Base-by-base conservation (phyloP, 768 basidiomycete genomes). In the Ramaria sp. region DNA sequence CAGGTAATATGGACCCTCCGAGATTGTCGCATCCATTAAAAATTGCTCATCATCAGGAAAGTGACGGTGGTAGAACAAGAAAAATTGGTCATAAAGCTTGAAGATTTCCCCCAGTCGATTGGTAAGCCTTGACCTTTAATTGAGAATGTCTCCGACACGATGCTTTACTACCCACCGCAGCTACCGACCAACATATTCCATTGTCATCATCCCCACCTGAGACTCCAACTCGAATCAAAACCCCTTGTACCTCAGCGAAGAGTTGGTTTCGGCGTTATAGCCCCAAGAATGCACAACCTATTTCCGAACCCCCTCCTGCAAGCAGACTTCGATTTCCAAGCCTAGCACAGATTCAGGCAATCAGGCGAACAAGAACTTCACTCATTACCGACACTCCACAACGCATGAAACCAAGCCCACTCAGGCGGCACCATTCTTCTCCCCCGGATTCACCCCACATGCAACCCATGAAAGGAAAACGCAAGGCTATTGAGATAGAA, bases 401-500 rank as follows among this genome's bases (percentile, higher is more conserved):
- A 13, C 45, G 45, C 13, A 30, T 10, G 16, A 50, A 22, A 6
- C 3, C 6, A 16, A 12, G 8, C 5, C 3, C 30, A 34, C 32
- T 34, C 32, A 34, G 9, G 16, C 48, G 48, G 16, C 48, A 50
- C 30, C 28, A 37, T 50, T 50, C 48, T n/a, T n/a, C 48, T 5
- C 48, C 48, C 32, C 48, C 48, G 13, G 48, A 50, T 30, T 50
- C 48, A n/a, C 48, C 48, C 12, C 48, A 50, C 36, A 10, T 36
- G 3, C 32, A 4, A 12, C 30, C 13, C n/a, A 4, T 13, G 34
- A 50, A 50, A 37, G 20, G 48, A 18, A 50, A 50, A 24, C 48
- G 48, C 48, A 50, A 30, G 10, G 28, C 28, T 7, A 50, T 65
- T 64, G 28, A 65, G 48, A 22, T 62, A 58, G n/a, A 58, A 58